Percentiles rank a stretch among this genome's conserved stretches.
phyloP scores from a whole-genome alignment of 2,329 filamentous ascomycete genomes.

The Verticillium nubilum region DNA sequence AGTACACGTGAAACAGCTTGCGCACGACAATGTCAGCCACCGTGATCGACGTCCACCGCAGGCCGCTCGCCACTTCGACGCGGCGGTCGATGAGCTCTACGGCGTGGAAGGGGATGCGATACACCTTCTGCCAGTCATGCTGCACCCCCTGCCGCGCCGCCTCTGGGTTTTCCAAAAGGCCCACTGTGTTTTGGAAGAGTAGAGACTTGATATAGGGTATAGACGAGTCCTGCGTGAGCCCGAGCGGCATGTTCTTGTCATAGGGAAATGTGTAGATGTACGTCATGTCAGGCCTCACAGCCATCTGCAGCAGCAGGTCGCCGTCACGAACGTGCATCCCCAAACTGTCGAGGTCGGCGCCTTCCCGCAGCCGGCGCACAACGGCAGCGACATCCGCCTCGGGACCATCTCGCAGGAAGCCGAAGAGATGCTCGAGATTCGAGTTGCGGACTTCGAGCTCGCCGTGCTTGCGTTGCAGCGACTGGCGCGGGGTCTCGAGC shows the following conservation, averaged over 20 bases:
- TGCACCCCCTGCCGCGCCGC: not conserved
- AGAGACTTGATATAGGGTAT: not conserved
- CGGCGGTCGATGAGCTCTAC: not conserved
- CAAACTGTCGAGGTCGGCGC: not conserved
- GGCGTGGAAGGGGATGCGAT: not conserved
- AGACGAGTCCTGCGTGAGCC: not conserved
- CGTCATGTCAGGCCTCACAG: not conserved
- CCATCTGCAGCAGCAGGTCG: not conserved
- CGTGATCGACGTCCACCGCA: slow-evolving; percentile 30
- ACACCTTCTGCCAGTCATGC: not conserved
- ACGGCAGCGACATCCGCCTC: not conserved
- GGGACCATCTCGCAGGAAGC: not conserved
- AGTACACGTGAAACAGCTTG: slow-evolving; percentile 18
- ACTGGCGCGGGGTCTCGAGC: not conserved
- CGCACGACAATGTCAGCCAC: slow-evolving; percentile 28
- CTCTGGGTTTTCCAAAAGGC: not conserved
- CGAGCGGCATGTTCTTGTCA: not conserved
- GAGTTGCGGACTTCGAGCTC: not conserved
- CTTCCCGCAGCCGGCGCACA: not conserved
- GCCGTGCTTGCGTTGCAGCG: not conserved
- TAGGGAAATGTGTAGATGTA: not conserved
- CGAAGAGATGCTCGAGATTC: not conserved
- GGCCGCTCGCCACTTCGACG: slow-evolving; percentile 15
- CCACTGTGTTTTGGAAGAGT: not conserved
- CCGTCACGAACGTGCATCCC: not conserved